phyloP scores from a whole-genome alignment of 2,329 filamentous ascomycete genomes.

The Bipolaris gigantea region DNA sequence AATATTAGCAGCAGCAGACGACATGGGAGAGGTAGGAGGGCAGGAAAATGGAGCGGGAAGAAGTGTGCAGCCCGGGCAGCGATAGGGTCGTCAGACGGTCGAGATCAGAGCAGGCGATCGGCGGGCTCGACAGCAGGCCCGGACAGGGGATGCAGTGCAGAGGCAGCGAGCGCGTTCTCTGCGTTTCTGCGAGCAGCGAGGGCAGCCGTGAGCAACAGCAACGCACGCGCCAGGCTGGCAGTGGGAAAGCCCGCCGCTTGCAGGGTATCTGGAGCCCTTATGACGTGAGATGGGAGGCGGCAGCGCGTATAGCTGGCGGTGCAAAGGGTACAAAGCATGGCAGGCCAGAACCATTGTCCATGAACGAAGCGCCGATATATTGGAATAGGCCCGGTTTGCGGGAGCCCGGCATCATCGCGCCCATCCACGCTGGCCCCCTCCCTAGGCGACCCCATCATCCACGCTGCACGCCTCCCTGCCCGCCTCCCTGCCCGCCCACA shows the following conservation, averaged over 20 bases:
- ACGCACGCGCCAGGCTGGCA: slow-evolving; percentile 2
- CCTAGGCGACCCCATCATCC: not conserved
- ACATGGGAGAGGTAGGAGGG: slow-evolving; percentile 16
- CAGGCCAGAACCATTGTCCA: slow-evolving; percentile 5
- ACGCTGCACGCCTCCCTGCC: not conserved
- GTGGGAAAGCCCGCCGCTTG: slow-evolving; percentile 2
- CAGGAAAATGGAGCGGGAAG: slow-evolving; percentile 4
- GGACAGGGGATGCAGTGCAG: not conserved
- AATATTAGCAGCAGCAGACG: not conserved
- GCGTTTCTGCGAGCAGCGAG: not conserved
- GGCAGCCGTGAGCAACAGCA: not conserved
- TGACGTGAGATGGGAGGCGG: slow-evolving; percentile 6
- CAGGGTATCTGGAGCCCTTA: slow-evolving; percentile 1
- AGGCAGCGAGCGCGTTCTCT: not conserved
- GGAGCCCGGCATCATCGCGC: not conserved
- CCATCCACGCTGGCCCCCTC: not conserved
- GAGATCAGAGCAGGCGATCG: slow-evolving; percentile 16
- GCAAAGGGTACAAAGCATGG: slow-evolving; percentile 10
- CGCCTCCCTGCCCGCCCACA: not conserved
- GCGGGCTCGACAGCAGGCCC: slow-evolving; percentile 5
- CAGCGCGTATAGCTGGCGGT: slow-evolving; percentile 8
- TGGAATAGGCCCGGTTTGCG: slow-evolving; percentile 15
- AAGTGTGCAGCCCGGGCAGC: slow-evolving; percentile 5
- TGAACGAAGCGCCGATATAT: slow-evolving; percentile 12
- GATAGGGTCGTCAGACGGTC: slow-evolving; percentile 1